phyloP scores from a whole-genome alignment of 768 basidiomycete genomes.

The Sporobolomyces phaffii region DNA sequence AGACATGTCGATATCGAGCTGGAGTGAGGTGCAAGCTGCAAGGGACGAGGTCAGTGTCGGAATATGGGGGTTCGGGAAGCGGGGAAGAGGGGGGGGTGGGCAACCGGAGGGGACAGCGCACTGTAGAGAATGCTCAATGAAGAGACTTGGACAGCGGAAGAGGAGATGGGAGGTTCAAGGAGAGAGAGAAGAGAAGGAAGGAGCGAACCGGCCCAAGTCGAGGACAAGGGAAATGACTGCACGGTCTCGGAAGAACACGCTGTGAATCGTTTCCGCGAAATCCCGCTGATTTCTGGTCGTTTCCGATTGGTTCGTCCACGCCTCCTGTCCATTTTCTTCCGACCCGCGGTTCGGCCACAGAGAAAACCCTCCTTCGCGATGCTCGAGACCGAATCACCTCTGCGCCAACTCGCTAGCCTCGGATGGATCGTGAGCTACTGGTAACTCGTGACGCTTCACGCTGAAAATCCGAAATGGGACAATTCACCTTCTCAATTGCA shows the following conservation, averaged over 20 bases:
- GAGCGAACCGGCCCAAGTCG: too few relatives aligned
- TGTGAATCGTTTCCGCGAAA: background rate
- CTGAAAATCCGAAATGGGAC: too few relatives aligned
- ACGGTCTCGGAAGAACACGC: background rate
- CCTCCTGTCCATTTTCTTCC: background rate
- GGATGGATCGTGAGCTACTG: too few relatives aligned
- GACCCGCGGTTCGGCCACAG: too few relatives aligned
- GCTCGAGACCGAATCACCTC: too few relatives aligned
- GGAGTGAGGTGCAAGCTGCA: background rate
- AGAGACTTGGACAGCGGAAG: background rate
- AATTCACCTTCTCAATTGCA: too few relatives aligned
- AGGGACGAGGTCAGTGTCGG: background rate
- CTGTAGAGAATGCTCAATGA: background rate
- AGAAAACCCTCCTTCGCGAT: too few relatives aligned
- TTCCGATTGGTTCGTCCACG: background rate
- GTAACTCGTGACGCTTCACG: too few relatives aligned
- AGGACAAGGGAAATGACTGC: too few relatives aligned
- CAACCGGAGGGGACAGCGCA: background rate
- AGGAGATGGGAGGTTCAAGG: background rate
- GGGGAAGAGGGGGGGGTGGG: background rate
- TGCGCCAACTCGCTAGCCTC: too few relatives aligned
- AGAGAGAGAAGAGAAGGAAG: background rate
- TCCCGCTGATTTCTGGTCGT: background rate
- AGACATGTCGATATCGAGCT: constrained; percentile 3
- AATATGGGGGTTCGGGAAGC: background rate